These are phyloP conservation scores for Lasiosphaeris hirsuta DNA, from an alignment of 495 filamentous ascomycete species.

Conservation along the genomic window DNA sequence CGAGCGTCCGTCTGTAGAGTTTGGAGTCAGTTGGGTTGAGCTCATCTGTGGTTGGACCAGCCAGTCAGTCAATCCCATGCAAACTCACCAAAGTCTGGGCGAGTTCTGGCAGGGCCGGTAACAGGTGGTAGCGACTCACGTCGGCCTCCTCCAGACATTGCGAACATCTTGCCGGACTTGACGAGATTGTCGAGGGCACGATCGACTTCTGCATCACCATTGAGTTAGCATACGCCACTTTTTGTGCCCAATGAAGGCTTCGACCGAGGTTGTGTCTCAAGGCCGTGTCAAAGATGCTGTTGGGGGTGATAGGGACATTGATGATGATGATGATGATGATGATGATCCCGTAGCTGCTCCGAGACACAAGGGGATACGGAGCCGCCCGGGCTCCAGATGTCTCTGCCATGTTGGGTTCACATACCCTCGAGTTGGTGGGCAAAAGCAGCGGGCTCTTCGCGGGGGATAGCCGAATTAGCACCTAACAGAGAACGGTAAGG, in stretches of 20 bases:
- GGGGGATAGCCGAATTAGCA: constrained; percentile 71
- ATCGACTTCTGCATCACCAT: constrained; percentile 73
- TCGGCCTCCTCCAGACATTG: constrained; percentile 57
- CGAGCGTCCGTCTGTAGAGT: constrained; percentile 39
- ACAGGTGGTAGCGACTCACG: constrained; percentile 77
- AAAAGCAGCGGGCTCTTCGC: constrained; percentile 78
- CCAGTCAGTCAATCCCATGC: constrained; percentile 22
- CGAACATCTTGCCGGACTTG: constrained; percentile 93
- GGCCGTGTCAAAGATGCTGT: not conserved
- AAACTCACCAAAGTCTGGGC: constrained; percentile 53
- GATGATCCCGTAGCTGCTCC: too few species aligned
- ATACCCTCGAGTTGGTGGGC: constrained; percentile 89
- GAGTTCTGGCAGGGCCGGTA: constrained; percentile 56
- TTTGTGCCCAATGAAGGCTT: not conserved
- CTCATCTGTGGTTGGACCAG: constrained; percentile 19
- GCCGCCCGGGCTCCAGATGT: too few species aligned
- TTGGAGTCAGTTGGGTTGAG: constrained; percentile 26
- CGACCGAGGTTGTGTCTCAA: not conserved
- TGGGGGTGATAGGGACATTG: too few species aligned
- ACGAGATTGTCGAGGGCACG: constrained; percentile 91
- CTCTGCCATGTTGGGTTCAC: constrained; percentile 27
- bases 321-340: too few species aligned
- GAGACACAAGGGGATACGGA: too few species aligned
- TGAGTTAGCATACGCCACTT: constrained; percentile 20
- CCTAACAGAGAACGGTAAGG: constrained; percentile 49